Evolutionary conservation across 306 rosid species (phyloP), one percentile per base, ranked within the genome.

Genomic region (Quercus mongolica): DNA sequence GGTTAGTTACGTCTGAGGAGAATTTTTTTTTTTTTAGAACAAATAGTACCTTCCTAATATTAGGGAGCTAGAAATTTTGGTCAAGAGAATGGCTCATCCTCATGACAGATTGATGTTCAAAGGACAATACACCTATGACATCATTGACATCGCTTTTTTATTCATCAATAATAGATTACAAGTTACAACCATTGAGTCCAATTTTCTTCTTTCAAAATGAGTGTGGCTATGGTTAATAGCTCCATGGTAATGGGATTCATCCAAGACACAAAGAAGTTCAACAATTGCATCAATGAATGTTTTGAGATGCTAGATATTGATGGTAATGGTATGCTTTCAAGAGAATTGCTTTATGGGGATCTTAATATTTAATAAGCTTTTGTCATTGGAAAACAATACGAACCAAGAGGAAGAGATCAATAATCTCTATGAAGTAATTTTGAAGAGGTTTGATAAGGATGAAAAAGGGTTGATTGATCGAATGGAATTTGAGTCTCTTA

Each of bases 371-470:
- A 25, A 25, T 25, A 25, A 25, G 26, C 26, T 25, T 14, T 58
- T 86, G 78, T 88, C 96, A 0, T 78, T 87, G 1, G 93, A 89
- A 20, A 79, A 80, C 5, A 5, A 74, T 9, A 74, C 90, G 0
- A 80, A 71, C 20, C 69, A 85, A 6, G 26, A 62, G 4, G 59
- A 76, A 19, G 88, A 83, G 74, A 23, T 76, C 23, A 81, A 73
- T 0, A 26, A 10, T 3, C 6, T 85, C 2, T 77, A 80, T 30
- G 84, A 73, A 18, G 38, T 9, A 6, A 79, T 88, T 5, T 86
- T 89, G 12, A 77, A 81, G 46, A 85, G 86, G 63, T 86, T 88
- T 18, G 94, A 86, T 69, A 80, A 82, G 76, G 91, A 91, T 69
- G 13, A 13, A 1, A 88, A 86, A 6, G 97, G 87, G 17, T 28